Evolutionary conservation across 352 stramenopile species (phyloP), one percentile per base, ranked within the genome.

Genomic region (Halophytophthora batemanensis): DNA sequence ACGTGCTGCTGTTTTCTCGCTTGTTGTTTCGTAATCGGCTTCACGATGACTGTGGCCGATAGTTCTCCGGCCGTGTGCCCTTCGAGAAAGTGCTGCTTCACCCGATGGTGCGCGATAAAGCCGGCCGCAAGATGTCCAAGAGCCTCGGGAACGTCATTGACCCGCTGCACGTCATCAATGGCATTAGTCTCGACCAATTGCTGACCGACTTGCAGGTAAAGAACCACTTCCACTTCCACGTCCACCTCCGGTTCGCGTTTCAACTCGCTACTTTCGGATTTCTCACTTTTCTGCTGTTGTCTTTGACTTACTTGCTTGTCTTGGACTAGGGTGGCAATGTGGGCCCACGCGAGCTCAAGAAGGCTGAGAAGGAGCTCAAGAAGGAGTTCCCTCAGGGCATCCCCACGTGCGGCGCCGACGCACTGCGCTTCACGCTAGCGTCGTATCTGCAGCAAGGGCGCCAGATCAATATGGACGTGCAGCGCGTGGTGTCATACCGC

Each of bases 101-200:
- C 70, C 95, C 97, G 14, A 99, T 99, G 96, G 97, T 99, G n/a
- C 86, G 97, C 53, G 97, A 99, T 65, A 99, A 99, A 66, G 93
- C 97, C 59, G 97, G 97, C 13, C 83, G 96, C 22, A 99, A 99
- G 71, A 99, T 99, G 97, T 99, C 93, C 29, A 99, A 99, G 75
- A 98, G 93, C 52, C 79, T 99, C 14, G 97, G 97, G 46, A 99
- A 99, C 63, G 97, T 99, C 22, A 98, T 99, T 45, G 97, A 99
- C 64, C 97, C 97, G 15, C 75, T 99, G 29, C 94, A 99, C 66
- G 87, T 99, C 5, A 99, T 99, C 52, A 75, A 96, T 60, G 97
- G 97, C 44, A 98, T 97, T 56, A 91, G 79, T 15, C 82, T 99
- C 2, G 81, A 98, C 8, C 68, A 86, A 21, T 71, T 99, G 38